Evolutionary conservation across 768 basidiomycete genomes (phyloP), one percentile per base, ranked within the genome.

Genomic region (Pleurotus tuoliensis): DNA sequence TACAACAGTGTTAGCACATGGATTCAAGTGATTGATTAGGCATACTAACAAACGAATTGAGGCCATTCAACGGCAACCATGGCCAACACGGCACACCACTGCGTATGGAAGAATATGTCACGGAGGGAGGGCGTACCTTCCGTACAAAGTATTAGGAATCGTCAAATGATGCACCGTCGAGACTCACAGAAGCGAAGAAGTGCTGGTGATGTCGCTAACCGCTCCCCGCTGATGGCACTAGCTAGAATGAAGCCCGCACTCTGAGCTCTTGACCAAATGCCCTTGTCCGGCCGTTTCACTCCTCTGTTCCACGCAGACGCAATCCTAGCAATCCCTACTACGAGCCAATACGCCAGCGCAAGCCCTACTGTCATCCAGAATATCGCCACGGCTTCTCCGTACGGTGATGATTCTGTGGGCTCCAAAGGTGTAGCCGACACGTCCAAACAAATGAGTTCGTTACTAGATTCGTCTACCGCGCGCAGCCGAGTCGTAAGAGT

Each of bases 1-100:
- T 95, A 55, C 41, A 51, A 39, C 52, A 56, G 49, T 56, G 61
- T 55, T 24, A 34, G 22, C 13, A 16, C 53, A 43, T 27, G 20
- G 47, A 55, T 55, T 56, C 30, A 38, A 4, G 27, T 5, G 3
- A 22, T 40, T 15, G 18, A 40, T 3, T 53, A 12, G 9, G 20
- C 5, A 16, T 50, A 80, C 89, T 62, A 63, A 94, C 94, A 98
- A 58, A 88, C 81, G 69, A 95, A 98, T 13, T 78, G 76, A 0
- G 97, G 96, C 96, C 96, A 99, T 67, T 92, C 81, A 18, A 98
- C 93, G 34, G 96, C 92, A 54, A 98, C 86, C 90, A 97, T 95
- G 30, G 85, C 86, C 12, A 99, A 76, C 30, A 87, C 82, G 40
- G 92, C 82, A 68, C 89, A 92, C 89, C 91, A 98, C 62, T 97